Base-by-base conservation (phyloP, 495 filamentous ascomycete genomes). In the Viridothelium virens region DNA sequence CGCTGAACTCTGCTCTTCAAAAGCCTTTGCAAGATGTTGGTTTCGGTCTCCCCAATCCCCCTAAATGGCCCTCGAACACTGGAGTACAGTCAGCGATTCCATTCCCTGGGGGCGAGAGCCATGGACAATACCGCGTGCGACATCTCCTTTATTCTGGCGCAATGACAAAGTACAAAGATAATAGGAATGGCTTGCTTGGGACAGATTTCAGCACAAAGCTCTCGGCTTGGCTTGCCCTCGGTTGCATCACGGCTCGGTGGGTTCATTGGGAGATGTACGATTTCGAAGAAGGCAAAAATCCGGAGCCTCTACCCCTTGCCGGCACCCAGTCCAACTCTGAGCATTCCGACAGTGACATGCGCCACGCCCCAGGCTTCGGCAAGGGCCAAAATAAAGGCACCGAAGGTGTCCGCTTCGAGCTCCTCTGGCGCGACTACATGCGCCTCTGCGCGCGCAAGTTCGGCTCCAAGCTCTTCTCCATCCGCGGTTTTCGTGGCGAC, bases 371-470 rank as follows among this genome's bases (percentile, higher is more conserved):
- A 2, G 86, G 84, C 7, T 89, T 82, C 64, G 86, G 84, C 10
- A 77, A 84, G 33, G 88, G 87, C 2, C 84, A 89, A 69, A 87
- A 84, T 71, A 82, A 84, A 62, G 88, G 89, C n/a, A 88, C 86
- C 0, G 78, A 79, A n/a, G 77, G 74, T 3, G 78, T 91, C 9
- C 83, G 89, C 1, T 87, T 89, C 65, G 86, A 91, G 67, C 78
- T 91, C 0, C 77, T 91, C 0, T 91, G 88, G 87, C 79, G 88
- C 3, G 88, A 91, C 74, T 91, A 91, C 75, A 89, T 91, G 83
- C 79, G 86, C 0, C 81, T 91, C 12, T 86, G 86, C 66, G 81
- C 81, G 36, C 77, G 83, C 3, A 90, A 91, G 70, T 89, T 87
- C 67, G 80, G 81, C 14, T 71, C 75, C 56, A 80, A 80, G 59